Base-by-base conservation (phyloP, 768 basidiomycete species). In the Suillus ampliporus region DNA sequence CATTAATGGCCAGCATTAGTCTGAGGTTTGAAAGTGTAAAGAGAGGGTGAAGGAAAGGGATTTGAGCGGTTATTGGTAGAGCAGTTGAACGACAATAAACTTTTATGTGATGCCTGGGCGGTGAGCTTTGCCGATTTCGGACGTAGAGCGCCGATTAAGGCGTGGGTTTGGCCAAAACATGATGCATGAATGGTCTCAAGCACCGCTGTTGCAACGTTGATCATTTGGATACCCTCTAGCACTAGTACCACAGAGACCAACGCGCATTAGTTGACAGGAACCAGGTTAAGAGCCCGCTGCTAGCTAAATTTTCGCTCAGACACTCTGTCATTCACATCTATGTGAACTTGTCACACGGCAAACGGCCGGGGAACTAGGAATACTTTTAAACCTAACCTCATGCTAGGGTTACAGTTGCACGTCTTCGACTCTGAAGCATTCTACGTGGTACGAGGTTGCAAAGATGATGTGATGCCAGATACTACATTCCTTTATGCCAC, bases 1-100 rank as follows among this genome's bases (percentile, higher is more conserved):
- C 66, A 64, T 57, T 67, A 31, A 82, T 70, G 71, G 83, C 77
- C 72, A 80, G 74, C 79, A 78, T 86, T 75, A 69, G 70, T 35
- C 17, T 31, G 83, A 81, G 83, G 82, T 47, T 43, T 68, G 65
- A 70, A 67, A 70, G 60, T 37, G 2, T 44, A 63, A 26, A 56
- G 64, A 73, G 71, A 64, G 60, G 61, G 64, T 66, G 69, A 63
- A 38, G 34, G 61, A 71, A 65, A 58, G 62, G 65, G 70, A 64
- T 48, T 63, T 48, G 23, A 34, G 63, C 61, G 57, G 46, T 50
- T 43, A 15, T 61, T 57, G 11, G 58, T 31, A 41, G 35, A 38
- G 28, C n/a, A n/a, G n/a, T n/a, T n/a, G 5, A 14, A 46, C 23
- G 52, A 21, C 58, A 17, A 38, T 54, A 51, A 61, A 46, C 11